A percentile compares a stretch with the other conserved stretches of the same genome.
phyloP scores from a whole-genome alignment of 1,139 yeast genomes.

The Yamadazyma dushanensis region DNA sequence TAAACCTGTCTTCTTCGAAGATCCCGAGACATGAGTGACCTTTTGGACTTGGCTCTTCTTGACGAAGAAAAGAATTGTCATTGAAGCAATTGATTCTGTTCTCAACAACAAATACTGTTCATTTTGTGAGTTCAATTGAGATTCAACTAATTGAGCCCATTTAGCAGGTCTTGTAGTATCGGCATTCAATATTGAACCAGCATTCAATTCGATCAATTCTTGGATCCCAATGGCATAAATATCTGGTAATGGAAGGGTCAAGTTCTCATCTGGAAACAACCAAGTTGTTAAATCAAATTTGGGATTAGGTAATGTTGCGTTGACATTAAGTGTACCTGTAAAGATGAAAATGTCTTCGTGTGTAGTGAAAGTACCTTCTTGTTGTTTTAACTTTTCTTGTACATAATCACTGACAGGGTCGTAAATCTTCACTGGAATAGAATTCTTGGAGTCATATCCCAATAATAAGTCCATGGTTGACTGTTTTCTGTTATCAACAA shows the following conservation, averaged over 20 bases:
- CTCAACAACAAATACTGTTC: slow-evolving; percentile 41
- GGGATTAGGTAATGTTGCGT: slow-evolving; percentile 60
- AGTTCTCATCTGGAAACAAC: slow-evolving; percentile 73
- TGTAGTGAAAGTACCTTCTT: slow-evolving; percentile 60
- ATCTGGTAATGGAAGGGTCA: slow-evolving; percentile 54
- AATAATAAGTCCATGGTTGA: slow-evolving; percentile 80
- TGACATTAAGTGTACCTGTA: slow-evolving; percentile 86
- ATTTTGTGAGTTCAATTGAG: slow-evolving; percentile 49
- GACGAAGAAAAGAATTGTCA: slow-evolving; percentile 40
- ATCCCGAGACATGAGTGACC: slow-evolving; percentile 76
- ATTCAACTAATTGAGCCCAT: slow-evolving; percentile 61
- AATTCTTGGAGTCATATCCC: slow-evolving; percentile 74
- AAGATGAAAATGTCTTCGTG: slow-evolving; percentile 61
- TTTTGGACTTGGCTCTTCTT: slow-evolving; percentile 51
- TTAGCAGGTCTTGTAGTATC: slow-evolving; percentile 62
- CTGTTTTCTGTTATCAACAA: slow-evolving; percentile 89
- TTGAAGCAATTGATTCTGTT: slow-evolving; percentile 46
- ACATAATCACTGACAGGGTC: slow-evolving; percentile 91
- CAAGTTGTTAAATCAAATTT: slow-evolving; percentile 66
- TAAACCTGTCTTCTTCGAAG: slow-evolving; percentile 82
- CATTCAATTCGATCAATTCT: slow-evolving; percentile 87
- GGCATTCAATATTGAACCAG: slow-evolving; percentile 74
- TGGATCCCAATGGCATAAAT: slow-evolving; percentile 86
- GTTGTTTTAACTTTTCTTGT: slow-evolving; percentile 52
- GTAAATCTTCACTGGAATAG: slow-evolving; percentile 67